Conservation (phyloP, 2,329 filamentous ascomycete genomes). For the Paecilomyces sp. region DNA sequence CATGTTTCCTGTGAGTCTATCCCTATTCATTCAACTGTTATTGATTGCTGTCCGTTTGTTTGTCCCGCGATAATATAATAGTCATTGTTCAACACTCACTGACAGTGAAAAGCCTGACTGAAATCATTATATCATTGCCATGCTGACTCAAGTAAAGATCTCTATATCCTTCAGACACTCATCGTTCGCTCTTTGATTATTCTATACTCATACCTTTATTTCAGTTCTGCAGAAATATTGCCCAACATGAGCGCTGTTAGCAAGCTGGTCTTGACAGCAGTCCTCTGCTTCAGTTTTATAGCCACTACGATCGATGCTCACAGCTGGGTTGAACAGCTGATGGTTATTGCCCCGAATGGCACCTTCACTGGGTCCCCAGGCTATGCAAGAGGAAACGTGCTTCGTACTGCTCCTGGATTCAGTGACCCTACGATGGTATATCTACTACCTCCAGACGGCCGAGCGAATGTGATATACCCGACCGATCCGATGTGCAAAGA, state of each 20-base stretch:
- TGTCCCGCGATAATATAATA: neutral
- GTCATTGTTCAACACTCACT: neutral
- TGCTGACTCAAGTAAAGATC: conserved; percentile 3
- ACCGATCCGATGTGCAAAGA: conserved; percentile 57
- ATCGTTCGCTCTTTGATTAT: neutral
- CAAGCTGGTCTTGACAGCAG: conserved; percentile 3
- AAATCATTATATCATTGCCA: neutral
- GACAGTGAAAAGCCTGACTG: neutral
- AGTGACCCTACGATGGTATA: conserved; percentile 54
- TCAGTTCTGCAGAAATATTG: neutral
- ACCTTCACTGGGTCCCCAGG: conserved; percentile 64
- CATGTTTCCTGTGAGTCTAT: neutral
- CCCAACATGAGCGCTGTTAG: conserved; percentile 3
- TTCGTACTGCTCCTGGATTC: conserved; percentile 51
- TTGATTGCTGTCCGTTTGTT: neutral
- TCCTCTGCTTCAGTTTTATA: conserved; percentile 22
- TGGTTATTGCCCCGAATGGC: conserved; percentile 64
- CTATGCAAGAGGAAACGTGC: conserved; percentile 64
- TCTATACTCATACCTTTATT: neutral
- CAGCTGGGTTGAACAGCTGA: conserved; percentile 75
- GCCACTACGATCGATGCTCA: conserved; percentile 47
- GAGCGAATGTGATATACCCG: conserved; percentile 39
- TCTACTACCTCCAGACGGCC: conserved; percentile 53
- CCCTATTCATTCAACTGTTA: neutral
- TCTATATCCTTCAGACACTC: neutral